These are phyloP conservation scores for Metroxylon sagu DNA, from an alignment of 176 grass and related monocot species.

Conservation along the genomic window DNA sequence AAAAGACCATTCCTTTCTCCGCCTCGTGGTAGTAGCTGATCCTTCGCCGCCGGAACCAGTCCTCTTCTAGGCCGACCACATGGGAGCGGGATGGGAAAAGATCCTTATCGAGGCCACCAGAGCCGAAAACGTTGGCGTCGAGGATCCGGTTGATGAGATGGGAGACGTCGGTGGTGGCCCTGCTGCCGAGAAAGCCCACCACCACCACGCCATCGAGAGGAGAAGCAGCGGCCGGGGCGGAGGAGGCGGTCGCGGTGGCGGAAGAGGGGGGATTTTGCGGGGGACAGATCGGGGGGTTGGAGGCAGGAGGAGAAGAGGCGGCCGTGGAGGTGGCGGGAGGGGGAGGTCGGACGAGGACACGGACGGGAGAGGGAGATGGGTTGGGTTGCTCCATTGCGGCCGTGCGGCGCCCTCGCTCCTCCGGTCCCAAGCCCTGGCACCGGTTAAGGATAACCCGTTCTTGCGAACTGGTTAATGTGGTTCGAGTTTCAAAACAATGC, in stretches of 20 bases:
- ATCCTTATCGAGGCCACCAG: slow-evolving; percentile 30
- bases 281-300: slow-evolving; percentile 16
- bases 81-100: slow-evolving; percentile 14
- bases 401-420: slow-evolving; percentile 5
- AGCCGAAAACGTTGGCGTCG: slow-evolving; percentile 54
- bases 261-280: slow-evolving; percentile 12
- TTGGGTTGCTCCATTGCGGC: slow-evolving; percentile 48
- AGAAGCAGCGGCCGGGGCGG: slow-evolving; percentile 1
- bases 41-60: slow-evolving; percentile 32
- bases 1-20: slow-evolving; percentile 52
- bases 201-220: slow-evolving; percentile 49
- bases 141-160: slow-evolving; percentile 71
- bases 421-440: too few species aligned
- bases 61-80: background rate
- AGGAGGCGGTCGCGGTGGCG: background rate
- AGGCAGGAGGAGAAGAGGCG: background rate
- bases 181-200: slow-evolving; percentile 54
- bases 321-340: slow-evolving; percentile 1
- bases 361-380: slow-evolving; percentile 13
- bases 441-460: too few species aligned
- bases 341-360: slow-evolving; percentile 32
- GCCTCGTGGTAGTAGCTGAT: slow-evolving; percentile 65
- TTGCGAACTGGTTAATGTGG: too few species aligned
- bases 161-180: slow-evolving; percentile 22
- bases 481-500: too few species aligned